phyloP scores from a whole-genome alignment of 768 basidiomycete species.

The Neoboletus brunneissimus region DNA sequence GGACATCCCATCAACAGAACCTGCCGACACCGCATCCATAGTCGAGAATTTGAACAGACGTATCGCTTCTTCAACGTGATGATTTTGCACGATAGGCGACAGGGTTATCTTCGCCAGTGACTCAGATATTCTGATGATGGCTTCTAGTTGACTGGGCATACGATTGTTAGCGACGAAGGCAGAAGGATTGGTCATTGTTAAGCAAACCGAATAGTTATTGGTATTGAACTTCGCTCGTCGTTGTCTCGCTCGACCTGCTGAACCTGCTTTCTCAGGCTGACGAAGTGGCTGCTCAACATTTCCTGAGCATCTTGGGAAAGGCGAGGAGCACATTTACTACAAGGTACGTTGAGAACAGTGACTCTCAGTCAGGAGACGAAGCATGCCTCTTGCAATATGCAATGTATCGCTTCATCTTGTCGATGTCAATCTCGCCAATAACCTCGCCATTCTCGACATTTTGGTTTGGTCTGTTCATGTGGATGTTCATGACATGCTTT shows the following conservation, averaged over 20 bases:
- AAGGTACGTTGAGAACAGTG: background rate
- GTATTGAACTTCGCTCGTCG: conserved; percentile 96
- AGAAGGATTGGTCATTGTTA: background rate
- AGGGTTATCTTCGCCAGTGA: conserved; percentile 93
- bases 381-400: conserved; percentile 91
- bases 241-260: conserved; percentile 96
- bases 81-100: conserved; percentile 77
- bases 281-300: conserved; percentile 95
- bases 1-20: conserved; percentile 88
- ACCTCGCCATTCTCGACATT: conserved; percentile 58
- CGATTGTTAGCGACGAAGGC: conserved; percentile 1
- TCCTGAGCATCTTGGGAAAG: conserved; percentile 92
- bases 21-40: conserved; percentile 97
- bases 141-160: conserved; percentile 78
- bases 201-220: conserved; percentile 91
- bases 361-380: background rate
- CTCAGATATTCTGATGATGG: conserved; percentile 98
- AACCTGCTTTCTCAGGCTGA: conserved; percentile 87
- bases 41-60: conserved; percentile 98
- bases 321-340: conserved; percentile 93
- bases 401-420: conserved; percentile 98
- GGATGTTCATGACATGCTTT: conserved; percentile 97
- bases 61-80: conserved; percentile 98
- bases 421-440: conserved; percentile 88
- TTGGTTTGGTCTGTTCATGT: conserved; percentile 87